phyloP scores from a whole-genome alignment of 441 rosid genomes.

The Euphorbia celastroides region DNA sequence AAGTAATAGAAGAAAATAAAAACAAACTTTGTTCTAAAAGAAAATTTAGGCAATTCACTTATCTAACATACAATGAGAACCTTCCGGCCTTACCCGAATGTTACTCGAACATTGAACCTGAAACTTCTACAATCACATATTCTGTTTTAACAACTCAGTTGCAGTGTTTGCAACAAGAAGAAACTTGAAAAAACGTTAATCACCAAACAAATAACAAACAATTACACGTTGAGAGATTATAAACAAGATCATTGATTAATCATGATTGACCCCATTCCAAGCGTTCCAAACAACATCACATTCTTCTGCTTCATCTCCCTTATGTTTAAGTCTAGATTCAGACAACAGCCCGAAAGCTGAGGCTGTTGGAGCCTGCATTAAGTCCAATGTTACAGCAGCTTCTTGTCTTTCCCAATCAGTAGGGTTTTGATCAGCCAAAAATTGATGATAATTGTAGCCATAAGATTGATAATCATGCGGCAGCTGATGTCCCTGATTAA shows the following conservation, averaged over 20 bases:
- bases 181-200: neutral
- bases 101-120: too few relatives aligned
- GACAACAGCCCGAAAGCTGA: conserved; percentile 30
- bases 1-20: too few relatives aligned
- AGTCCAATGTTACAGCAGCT: conserved; percentile 34
- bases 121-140: too few relatives aligned
- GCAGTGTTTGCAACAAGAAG: too few relatives aligned
- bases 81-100: too few relatives aligned
- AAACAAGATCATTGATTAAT: conserved; percentile 8
- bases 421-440: conserved; percentile 15
- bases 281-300: conserved; percentile 35
- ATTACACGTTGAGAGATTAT: neutral
- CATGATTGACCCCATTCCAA: conserved; percentile 21
- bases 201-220: neutral
- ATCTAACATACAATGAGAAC: too few relatives aligned
- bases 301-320: conserved; percentile 31
- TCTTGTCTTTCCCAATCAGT: conserved; percentile 26
- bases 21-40: too few relatives aligned
- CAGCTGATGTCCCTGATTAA: neutral
- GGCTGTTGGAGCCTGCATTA: conserved; percentile 37
- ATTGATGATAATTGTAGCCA: conserved; percentile 10
- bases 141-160: too few relatives aligned
- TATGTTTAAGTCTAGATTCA: conserved; percentile 19
- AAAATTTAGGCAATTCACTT: too few relatives aligned
- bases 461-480: neutral